Conservation (phyloP, 2,329 filamentous ascomycete genomes). For the Zarea fungicola region DNA sequence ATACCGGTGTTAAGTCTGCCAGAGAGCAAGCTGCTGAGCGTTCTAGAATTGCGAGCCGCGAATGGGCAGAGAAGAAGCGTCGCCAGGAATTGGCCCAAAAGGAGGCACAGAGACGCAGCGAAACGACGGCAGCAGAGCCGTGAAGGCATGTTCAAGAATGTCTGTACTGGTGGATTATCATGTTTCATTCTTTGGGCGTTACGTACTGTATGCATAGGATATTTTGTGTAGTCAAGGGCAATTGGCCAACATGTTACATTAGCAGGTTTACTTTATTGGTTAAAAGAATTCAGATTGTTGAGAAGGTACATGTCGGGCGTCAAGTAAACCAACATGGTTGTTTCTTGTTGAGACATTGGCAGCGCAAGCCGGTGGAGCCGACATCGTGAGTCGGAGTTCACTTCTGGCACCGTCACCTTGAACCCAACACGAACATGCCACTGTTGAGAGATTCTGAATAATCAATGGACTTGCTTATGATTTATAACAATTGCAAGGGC, state of each 20-base stretch:
- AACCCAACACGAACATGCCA: too few relatives aligned
- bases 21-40: conserved; percentile 57
- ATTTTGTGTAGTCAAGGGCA: conserved; percentile 3
- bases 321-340: background rate
- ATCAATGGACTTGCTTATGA: too few relatives aligned
- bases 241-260: conserved; percentile 11
- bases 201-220: background rate
- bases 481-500: too few relatives aligned
- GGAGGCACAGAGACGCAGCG: background rate
- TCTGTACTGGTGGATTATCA: background rate
- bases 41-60: conserved; percentile 52
- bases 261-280: conserved; percentile 10
- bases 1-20: conserved; percentile 48
- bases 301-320: background rate
- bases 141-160: background rate
- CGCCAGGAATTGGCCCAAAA: conserved; percentile 29
- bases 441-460: too few relatives aligned
- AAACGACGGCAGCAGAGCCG: background rate
- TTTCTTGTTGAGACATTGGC: background rate
- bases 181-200: conserved; percentile 6
- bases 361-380: background rate
- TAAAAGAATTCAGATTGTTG: background rate
- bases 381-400: too few relatives aligned
- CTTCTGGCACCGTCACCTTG: too few relatives aligned
- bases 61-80: conserved; percentile 58